Evolutionary conservation across 2,329 filamentous ascomycete species (phyloP).

Genomic region (Beauveria sp.): DNA sequence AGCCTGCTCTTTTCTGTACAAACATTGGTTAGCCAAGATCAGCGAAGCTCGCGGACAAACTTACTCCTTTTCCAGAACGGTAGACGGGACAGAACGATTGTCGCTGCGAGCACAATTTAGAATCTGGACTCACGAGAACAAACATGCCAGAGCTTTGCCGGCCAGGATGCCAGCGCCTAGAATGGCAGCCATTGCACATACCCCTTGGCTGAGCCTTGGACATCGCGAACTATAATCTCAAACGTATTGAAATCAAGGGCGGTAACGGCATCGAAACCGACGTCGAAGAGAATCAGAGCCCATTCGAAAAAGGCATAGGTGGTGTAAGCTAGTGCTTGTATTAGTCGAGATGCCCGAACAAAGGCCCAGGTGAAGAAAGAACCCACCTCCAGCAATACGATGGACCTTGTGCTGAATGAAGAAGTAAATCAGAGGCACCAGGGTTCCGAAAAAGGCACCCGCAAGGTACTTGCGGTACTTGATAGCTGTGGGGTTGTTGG

Average conservation of each 20-base stretch:
- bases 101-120: slow-evolving; percentile 40
- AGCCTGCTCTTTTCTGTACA: slow-evolving; percentile 63
- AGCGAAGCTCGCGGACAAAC: slow-evolving; percentile 24
- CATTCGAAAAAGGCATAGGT: slow-evolving; percentile 98
- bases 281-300: slow-evolving; percentile 88
- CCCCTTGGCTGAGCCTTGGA: slow-evolving; percentile 90
- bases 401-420: slow-evolving; percentile 99
- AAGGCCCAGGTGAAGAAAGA: neutral
- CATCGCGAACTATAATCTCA: slow-evolving; percentile 80
- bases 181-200: slow-evolving; percentile 95
- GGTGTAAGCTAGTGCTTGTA: slow-evolving; percentile 66
- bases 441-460: slow-evolving; percentile 77
- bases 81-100: slow-evolving; percentile 37
- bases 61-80: slow-evolving; percentile 66
- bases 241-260: slow-evolving; percentile 84
- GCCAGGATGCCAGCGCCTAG: slow-evolving; percentile 46
- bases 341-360: slow-evolving; percentile 10
- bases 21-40: slow-evolving; percentile 16
- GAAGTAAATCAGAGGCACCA: slow-evolving; percentile 88
- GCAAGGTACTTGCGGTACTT: slow-evolving; percentile 85
- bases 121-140: slow-evolving; percentile 22
- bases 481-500: slow-evolving; percentile 71
- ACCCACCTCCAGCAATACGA: slow-evolving; percentile 80
- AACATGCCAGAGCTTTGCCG: slow-evolving; percentile 25
- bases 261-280: slow-evolving; percentile 92